Evolutionary conservation across 371 early-diverging fungal genomes (phyloP), one percentile per base, ranked within the genome.

Genomic region (Phascolomyces articulosus): DNA sequence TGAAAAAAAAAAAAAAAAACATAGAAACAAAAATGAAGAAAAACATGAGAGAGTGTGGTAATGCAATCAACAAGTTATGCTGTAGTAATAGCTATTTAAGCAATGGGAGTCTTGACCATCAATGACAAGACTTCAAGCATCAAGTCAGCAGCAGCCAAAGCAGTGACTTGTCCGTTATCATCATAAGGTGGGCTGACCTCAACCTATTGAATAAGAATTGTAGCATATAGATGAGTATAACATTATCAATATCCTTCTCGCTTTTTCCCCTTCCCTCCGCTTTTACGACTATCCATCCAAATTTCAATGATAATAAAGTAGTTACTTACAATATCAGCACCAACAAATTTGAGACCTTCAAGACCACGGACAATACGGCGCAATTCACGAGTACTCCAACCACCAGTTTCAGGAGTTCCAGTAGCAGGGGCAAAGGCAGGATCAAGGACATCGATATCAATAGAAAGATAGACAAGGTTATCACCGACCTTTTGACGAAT

Each of bases 391-490:
- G 77, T 68, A 0, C 55, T 44, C 57, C 65, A 75, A 10, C 78
- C 78, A 28, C 78, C 78, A 6, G 78, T 66, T 62, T 71, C 68
- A 1, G 68, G 68, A 7, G 68, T 68, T 8, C 78, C 75, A 34
- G 75, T 75, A 8, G 78, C 78, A 20, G 78, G 78, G 4, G 78
- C 78, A 51, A 64, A 68, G 18, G 67, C 64, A 55, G 78, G 78
- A 60, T 77, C 74, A 23, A 77, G 41, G 4, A 69, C 68, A 55
- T 77, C 78, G 58, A 77, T 77, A 54, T 77, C 78, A 16, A 77
- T 65, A 11, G 75, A 75, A 15, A 77, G 60, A 64, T 77, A 77
- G 11, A 72, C 72, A 2, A 55, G 58, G 53, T 75, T 66, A 16
- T 72, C 68, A 48, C 68, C 72, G 4, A 77, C 65, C 23, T 58